These are phyloP conservation scores for Microdochium trichocladiopsis DNA, from an alignment of 2,329 filamentous ascomycete species.

Conservation along the genomic window DNA sequence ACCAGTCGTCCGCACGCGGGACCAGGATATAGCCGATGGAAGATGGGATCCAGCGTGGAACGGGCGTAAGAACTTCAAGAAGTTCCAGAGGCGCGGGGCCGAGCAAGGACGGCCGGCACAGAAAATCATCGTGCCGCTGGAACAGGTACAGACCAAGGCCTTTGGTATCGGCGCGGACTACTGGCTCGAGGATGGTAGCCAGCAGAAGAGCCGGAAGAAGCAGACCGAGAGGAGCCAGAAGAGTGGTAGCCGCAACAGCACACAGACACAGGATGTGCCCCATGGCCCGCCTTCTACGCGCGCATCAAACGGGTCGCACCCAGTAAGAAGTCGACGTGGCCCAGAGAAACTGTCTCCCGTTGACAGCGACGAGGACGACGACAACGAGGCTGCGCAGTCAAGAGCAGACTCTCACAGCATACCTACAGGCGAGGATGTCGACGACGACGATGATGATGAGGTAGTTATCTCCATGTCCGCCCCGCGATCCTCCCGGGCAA, in stretches of 20 bases:
- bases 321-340: not conserved
- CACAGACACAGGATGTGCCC: slow-evolving; percentile 1
- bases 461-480: slow-evolving; percentile 10
- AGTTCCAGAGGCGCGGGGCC: slow-evolving; percentile 60
- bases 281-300: not conserved
- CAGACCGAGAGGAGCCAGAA: slow-evolving; percentile 1
- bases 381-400: slow-evolving; percentile 7
- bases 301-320: not conserved
- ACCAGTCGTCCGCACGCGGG: slow-evolving; percentile 28
- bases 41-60: slow-evolving; percentile 90
- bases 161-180: slow-evolving; percentile 72
- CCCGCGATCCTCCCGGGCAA: slow-evolving; percentile 10
- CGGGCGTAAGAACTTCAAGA: slow-evolving; percentile 93
- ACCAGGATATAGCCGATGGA: slow-evolving; percentile 43
- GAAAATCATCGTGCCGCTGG: slow-evolving; percentile 60
- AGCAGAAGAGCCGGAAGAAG: slow-evolving; percentile 16
- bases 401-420: not conserved
- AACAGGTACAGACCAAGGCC: slow-evolving; percentile 63
- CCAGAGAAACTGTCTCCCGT: slow-evolving; percentile 7
- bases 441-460: slow-evolving; percentile 14
- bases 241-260: slow-evolving; percentile 11
- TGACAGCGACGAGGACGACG: slow-evolving; percentile 15
- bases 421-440: slow-evolving; percentile 11
- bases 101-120: slow-evolving; percentile 30
- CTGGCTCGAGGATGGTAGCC: slow-evolving; percentile 54